These are phyloP conservation scores for Ganoderma leucocontextum DNA, from an alignment of 1,284 basidiomycete genomes.

Conservation along the genomic window DNA sequence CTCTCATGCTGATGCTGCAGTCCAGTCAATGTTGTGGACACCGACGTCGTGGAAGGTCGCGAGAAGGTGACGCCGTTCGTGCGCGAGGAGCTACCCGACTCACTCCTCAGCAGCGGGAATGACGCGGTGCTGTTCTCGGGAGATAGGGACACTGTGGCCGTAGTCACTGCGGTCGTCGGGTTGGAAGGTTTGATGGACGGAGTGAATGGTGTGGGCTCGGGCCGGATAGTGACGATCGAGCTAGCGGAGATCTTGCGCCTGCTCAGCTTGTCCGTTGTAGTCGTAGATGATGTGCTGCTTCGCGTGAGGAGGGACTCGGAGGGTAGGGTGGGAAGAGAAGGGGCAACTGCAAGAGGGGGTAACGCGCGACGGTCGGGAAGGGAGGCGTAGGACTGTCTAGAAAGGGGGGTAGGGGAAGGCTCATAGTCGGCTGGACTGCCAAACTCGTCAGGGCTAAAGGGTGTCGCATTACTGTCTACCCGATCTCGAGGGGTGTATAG, in stretches of 20 bases:
- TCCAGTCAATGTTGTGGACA: conserved; percentile 57
- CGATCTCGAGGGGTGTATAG: conserved; percentile 61
- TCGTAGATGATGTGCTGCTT: conserved; percentile 32
- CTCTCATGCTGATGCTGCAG: conserved; percentile 60
- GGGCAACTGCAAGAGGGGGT: conserved; percentile 59
- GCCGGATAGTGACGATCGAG: conserved; percentile 63
- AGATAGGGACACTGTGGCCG: conserved; percentile 65
- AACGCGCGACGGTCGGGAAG: conserved; percentile 49
- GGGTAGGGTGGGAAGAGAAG: conserved; percentile 65
- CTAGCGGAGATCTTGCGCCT: conserved; percentile 57
- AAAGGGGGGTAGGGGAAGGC: conserved; percentile 70
- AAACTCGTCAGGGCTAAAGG: conserved; percentile 54
- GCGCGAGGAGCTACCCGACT: conserved; percentile 51
- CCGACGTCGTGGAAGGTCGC: conserved; percentile 60
- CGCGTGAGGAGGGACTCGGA: conserved; percentile 58
- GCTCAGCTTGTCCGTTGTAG: conserved; percentile 42
- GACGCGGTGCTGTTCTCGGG: conserved; percentile 44
- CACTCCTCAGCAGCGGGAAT: conserved; percentile 53
- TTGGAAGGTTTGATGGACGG: conserved; percentile 60
- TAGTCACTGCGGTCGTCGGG: conserved; percentile 74
- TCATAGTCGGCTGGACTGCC: conserved; percentile 53
- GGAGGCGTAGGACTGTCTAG: conserved; percentile 46
- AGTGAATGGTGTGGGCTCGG: conserved; percentile 44
- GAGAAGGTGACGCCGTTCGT: conserved; percentile 66
- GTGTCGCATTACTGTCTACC: conserved; percentile 37